Base-by-base conservation (phyloP, 2,329 filamentous ascomycete genomes). In the Penicillium olsonii region DNA sequence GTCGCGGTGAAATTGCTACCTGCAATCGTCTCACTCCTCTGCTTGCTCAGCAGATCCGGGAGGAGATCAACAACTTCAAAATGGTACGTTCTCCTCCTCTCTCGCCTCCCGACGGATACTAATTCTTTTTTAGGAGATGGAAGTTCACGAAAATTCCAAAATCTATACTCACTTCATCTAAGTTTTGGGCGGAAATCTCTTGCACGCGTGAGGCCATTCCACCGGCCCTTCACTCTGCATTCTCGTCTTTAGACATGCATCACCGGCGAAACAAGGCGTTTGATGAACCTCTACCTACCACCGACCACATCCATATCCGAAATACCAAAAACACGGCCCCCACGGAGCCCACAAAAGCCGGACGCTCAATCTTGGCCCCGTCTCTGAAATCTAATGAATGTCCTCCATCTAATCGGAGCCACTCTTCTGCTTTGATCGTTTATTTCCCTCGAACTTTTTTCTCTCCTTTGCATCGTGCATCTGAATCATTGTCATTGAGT, bases 91-190 rank as follows among this genome's bases (percentile, higher is more conserved):
- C 2, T n/a, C 8, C 22, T 22, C 2, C 14, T 29, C n/a, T 37
- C 2, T 26, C 37, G 1, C 35, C 38, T 1, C 12, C n/a, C 22
- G 41, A 29, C 19, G 12, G 5, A 46, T 44, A 48, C 58, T 53
- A 29, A 59, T 77, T 82, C 71, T 83, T 62, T 33, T 14, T 33
- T 55, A 97, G 94, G 94, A 99, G 78, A 99, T 99, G 94, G 94
- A 97, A 79, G 94, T 99, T 65, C 94, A 99, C 72, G 94, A 97
- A 75, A 90, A 87, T 70, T 97, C 94, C 60, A 99, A 97, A 78
- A 92, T 96, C 67, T 96, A 99, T 80, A 99, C 94, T 64, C 94
- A 99, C 82, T 99, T 99, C 83, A 97, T 99, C 81, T 99, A 84
- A 92, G 54, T 65, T 61, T 54, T 53, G 59, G 54, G 56, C 56